A percentile compares a stretch with the other conserved stretches of the same genome.
phyloP scores from a whole-genome alignment of 1,284 basidiomycete species.

The Naganishia cerealis region DNA sequence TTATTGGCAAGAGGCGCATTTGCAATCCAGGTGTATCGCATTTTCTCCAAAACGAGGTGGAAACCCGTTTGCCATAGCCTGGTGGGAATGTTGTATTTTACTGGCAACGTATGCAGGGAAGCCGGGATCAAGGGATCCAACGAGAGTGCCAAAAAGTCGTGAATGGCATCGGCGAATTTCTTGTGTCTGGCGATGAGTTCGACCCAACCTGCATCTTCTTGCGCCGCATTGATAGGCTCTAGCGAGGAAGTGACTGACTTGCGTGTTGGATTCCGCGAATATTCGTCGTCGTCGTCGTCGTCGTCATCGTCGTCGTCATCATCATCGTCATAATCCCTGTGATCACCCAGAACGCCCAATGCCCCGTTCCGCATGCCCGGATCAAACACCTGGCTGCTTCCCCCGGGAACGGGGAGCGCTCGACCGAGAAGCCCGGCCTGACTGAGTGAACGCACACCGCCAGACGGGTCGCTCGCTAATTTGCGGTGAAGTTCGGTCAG shows the following conservation, averaged over 20 bases:
- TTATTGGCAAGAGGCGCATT: constrained; percentile 27
- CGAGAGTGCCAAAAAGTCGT: constrained; percentile 80
- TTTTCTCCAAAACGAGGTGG: constrained; percentile 81
- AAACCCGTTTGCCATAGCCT: constrained; percentile 91
- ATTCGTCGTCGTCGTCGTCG: constrained; percentile 28
- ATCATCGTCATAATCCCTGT: not conserved
- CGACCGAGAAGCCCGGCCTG: constrained; percentile 24
- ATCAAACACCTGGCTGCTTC: constrained; percentile 19
- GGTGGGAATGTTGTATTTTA: constrained; percentile 90
- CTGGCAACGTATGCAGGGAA: constrained; percentile 81
- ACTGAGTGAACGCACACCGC: constrained; percentile 32
- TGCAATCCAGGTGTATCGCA: constrained; percentile 74
- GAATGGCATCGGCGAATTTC: constrained; percentile 84
- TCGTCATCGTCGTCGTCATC: constrained; percentile 11
- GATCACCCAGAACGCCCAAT: constrained; percentile 10
- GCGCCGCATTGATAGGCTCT: constrained; percentile 6
- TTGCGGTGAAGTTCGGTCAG: constrained; percentile 53
- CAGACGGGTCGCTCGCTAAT: constrained; percentile 49
- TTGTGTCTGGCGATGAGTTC: constrained; percentile 53
- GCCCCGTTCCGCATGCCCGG: constrained; percentile 27
- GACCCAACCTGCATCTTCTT: constrained; percentile 47
- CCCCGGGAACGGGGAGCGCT: not conserved
- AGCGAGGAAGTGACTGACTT: constrained; percentile 2
- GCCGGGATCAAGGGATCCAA: constrained; percentile 82
- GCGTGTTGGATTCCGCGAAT: constrained; percentile 16